Base-by-base conservation (phyloP, 164 flowering plant species). In the Aristolochia fimbriata region DNA sequence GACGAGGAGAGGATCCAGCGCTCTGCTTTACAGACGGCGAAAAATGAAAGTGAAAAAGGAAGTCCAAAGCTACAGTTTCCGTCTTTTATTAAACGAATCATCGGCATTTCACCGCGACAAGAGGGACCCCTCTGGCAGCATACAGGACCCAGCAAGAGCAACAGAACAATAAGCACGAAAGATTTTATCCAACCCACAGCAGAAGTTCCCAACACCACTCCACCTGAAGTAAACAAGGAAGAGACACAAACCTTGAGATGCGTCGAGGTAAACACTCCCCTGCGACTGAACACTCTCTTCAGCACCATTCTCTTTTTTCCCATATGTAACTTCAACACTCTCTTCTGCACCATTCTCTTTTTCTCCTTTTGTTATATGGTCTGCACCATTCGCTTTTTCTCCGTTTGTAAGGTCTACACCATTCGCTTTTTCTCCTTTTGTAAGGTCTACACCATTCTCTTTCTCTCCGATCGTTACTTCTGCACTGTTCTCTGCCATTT, bases 201-300 rank as follows among this genome's bases (percentile, higher is more conserved):
- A 52, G 27, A 23, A 52, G 17, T 20, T 49, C n/a, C 15, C 15
- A 13, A 15, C 45, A 56, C 19, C 19, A 56, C 3, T 5, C 21
- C 58, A 30, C 21, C 19, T 31, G 10, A 31, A 56, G 10, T 25
- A 56, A 31, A 30, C 15, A 56, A 56, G 24, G 20, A 5, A 7
- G 6, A 30, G 45, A 30, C 10, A 16, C 45, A 24, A 19, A 56
- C 58, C 58, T 56, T 56, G 21, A 56, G 43, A 31, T 56, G 41
- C 27, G 31, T 56, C 58, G 21, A 56, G 31, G 58, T 56, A 56
- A 31, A 56, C 58, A 16, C 58, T 27, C 12, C 21, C 17, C 43
- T 31, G 41, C 45, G 2, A 12, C 2, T 31, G 17, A 16, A 16
- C 46, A 30, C 14, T 37, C 22, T 56, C 58, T 56, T 56, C 58